Percentiles rank a stretch among this genome's conserved stretches.
Conservation (phyloP, 2,329 filamentous ascomycete species). For the Emericellopsis cladophorae region DNA sequence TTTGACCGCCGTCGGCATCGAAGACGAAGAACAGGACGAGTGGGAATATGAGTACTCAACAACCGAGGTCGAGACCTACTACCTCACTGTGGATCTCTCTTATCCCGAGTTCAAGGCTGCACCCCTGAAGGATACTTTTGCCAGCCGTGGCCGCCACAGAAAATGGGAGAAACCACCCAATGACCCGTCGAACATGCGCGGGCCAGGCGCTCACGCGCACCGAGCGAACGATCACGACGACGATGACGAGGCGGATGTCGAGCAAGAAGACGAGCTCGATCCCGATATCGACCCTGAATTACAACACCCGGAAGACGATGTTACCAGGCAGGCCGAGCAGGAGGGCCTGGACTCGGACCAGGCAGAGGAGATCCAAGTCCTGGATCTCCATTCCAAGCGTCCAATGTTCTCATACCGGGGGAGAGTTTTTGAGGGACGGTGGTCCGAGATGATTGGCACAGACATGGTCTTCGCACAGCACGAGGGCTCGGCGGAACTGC, state of each 20-base stretch:
- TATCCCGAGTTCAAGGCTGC: slow-evolving; percentile 42
- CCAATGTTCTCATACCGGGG: slow-evolving; percentile 73
- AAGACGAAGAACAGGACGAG: slow-evolving; percentile 34
- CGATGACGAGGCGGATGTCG: slow-evolving; percentile 1
- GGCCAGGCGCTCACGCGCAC: not conserved
- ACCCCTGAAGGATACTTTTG: slow-evolving; percentile 3
- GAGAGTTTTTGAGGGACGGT: slow-evolving; percentile 65
- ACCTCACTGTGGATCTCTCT: slow-evolving; percentile 50
- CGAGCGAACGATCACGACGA: slow-evolving; percentile 1
- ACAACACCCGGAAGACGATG: slow-evolving; percentile 1
- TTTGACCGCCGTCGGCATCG: slow-evolving; percentile 4
- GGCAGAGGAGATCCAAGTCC: slow-evolving; percentile 52
- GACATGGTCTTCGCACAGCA: slow-evolving; percentile 59
- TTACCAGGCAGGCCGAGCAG: not conserved
- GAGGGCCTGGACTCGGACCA: slow-evolving; percentile 4
- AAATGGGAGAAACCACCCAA: slow-evolving; percentile 8
- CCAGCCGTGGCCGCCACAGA: slow-evolving; percentile 13
- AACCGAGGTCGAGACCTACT: slow-evolving; percentile 54
- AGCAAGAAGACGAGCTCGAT: slow-evolving; percentile 6
- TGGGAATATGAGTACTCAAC: slow-evolving; percentile 58
- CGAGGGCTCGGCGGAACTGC: slow-evolving; percentile 25
- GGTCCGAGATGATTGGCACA: slow-evolving; percentile 75
- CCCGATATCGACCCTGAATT: too few species aligned
- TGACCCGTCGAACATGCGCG: too few species aligned
- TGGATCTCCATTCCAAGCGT: slow-evolving; percentile 66